Conservation (phyloP, 768 basidiomycete genomes). For the Kwoniella dejecticola region DNA sequence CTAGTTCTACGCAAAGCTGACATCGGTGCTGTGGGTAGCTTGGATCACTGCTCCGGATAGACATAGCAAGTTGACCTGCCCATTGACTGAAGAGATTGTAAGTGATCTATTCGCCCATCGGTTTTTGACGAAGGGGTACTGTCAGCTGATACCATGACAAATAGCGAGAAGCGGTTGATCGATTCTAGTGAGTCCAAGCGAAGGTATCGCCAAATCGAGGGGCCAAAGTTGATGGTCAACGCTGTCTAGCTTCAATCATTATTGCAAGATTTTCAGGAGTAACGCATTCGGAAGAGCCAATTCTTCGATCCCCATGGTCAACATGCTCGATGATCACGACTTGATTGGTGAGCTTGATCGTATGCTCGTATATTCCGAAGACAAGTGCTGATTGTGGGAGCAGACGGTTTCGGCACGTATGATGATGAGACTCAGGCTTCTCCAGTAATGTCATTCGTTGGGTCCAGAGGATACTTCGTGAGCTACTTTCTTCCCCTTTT, state of each 20-base stretch:
- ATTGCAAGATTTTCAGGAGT: conserved; percentile 79
- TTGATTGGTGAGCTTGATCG: conserved; percentile 64
- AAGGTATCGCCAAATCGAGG: neutral
- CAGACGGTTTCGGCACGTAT: conserved; percentile 51
- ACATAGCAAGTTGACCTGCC: conserved; percentile 64
- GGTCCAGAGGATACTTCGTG: conserved; percentile 76
- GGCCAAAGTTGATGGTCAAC: too few species aligned
- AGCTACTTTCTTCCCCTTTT: neutral
- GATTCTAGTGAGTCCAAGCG: conserved; percentile 55
- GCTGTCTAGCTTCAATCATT: conserved; percentile 81
- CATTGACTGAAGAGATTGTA: conserved; percentile 70
- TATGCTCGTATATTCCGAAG: conserved; percentile 35
- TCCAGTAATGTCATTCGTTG: conserved; percentile 63
- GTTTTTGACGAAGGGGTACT: neutral
- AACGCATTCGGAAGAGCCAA: conserved; percentile 91
- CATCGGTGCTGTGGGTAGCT: conserved; percentile 51
- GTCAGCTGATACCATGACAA: neutral
- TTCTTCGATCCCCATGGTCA: conserved; percentile 74
- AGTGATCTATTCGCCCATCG: neutral
- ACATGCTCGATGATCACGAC: conserved; percentile 59
- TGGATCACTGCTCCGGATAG: conserved; percentile 72
- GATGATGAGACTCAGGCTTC: conserved; percentile 49
- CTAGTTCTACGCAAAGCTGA: neutral
- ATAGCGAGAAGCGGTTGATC: conserved; percentile 67
- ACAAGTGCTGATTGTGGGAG: conserved; percentile 8